Conservation (phyloP, 371 early-diverging fungal species). For the Pancytospora philotis region DNA sequence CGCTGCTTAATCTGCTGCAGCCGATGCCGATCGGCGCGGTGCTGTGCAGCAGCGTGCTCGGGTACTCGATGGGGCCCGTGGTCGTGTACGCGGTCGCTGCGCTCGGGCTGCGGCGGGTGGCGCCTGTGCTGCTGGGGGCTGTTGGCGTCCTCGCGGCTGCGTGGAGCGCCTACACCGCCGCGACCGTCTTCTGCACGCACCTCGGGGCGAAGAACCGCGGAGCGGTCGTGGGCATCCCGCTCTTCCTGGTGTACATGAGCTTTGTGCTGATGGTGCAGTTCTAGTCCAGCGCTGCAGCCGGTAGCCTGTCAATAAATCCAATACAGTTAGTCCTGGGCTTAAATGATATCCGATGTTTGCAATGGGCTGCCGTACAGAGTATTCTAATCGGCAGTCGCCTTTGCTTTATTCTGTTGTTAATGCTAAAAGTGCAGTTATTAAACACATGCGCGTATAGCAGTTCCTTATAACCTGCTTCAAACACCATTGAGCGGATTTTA, state of each 20-base stretch:
- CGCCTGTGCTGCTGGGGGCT: conserved; percentile 1
- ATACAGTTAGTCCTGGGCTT: too few relatives aligned
- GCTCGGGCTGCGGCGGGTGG: conserved; percentile 29
- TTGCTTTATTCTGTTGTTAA: too few relatives aligned
- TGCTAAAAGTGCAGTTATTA: too few relatives aligned
- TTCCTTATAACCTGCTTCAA: too few relatives aligned
- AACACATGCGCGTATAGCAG: too few relatives aligned
- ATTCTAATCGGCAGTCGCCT: too few relatives aligned
- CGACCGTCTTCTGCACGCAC: conserved; percentile 39
- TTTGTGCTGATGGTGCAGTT: conserved; percentile 54
- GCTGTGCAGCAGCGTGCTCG: conserved; percentile 46
- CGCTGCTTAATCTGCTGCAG: conserved; percentile 43
- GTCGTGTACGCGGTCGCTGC: conserved; percentile 42
- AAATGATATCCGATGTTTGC: too few relatives aligned
- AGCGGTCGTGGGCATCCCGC: conserved; percentile 54
- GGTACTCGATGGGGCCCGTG: conserved; percentile 58
- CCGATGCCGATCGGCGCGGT: conserved; percentile 25
- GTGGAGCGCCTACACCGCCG: conserved; percentile 48
- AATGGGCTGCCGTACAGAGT: too few relatives aligned
- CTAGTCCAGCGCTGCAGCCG: too few relatives aligned
- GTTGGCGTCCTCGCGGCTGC: conserved; percentile 33
- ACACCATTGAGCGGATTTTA: too few relatives aligned
- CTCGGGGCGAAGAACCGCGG: conserved; percentile 38
- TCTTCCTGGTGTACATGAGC: conserved; percentile 53
- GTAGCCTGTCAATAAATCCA: too few relatives aligned